phyloP scores from a whole-genome alignment of 371 early-diverging fungal species.

The Smittium culicis region DNA sequence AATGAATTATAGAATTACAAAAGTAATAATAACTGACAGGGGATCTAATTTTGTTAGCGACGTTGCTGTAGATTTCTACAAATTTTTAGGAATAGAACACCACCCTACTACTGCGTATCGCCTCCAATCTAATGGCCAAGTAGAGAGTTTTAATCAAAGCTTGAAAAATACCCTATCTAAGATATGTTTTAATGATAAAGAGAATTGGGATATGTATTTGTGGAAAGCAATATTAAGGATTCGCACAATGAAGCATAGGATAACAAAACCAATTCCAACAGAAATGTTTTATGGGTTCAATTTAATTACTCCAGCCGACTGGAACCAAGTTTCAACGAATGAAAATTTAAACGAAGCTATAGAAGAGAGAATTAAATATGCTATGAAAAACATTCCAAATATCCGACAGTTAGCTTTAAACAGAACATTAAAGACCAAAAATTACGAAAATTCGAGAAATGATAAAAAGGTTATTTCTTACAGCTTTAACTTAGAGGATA shows the following conservation, averaged over 20 bases:
- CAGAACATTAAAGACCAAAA: background rate
- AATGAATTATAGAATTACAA: conserved; percentile 23
- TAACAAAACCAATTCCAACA: background rate
- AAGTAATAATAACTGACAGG: conserved; percentile 24
- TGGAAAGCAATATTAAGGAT: background rate
- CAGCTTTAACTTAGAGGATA: background rate
- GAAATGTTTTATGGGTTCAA: background rate
- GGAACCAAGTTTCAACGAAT: background rate
- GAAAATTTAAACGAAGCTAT: background rate
- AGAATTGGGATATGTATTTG: conserved; percentile 1
- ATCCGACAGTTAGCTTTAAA: background rate
- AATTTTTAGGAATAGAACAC: conserved; percentile 10
- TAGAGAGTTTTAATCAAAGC: conserved; percentile 20
- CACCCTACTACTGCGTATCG: conserved; percentile 19
- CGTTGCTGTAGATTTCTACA: conserved; percentile 9
- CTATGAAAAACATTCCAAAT: background rate
- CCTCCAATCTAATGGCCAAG: conserved; percentile 23
- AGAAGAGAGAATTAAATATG: background rate
- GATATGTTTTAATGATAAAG: background rate
- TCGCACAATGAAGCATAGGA: background rate
- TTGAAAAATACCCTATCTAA: conserved; percentile 4
- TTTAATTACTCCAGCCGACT: background rate
- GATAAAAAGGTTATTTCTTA: background rate
- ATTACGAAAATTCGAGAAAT: background rate
- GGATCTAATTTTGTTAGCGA: conserved; percentile 24